Evolutionary conservation across 2,329 filamentous ascomycete species (phyloP), one percentile per base, ranked within the genome.

Genomic region (Neofusicoccum cordaticola): DNA sequence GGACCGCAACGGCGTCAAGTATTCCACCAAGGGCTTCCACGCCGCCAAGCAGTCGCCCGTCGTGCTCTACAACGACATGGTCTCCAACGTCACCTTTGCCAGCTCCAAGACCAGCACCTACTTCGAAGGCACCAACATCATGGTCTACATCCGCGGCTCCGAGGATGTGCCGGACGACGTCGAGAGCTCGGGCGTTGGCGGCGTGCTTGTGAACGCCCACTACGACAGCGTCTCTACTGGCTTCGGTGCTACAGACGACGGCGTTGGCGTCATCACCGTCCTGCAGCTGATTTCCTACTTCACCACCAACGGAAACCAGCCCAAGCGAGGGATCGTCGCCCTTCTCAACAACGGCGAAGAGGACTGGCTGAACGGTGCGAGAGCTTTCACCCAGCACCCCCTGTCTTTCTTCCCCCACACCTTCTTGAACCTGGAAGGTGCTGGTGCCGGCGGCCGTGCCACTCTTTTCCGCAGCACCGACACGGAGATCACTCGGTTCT

Each of bases 291-390:
- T 98, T 67, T 91, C 89, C 67, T 92, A 97, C 77, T 97, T 96
- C 74, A 93, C 92, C 1, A 84, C 84, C 2, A 79, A 85, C 0
- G 88, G 84, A 34, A 87, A 91, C 68, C 87, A 87, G 72, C 93
- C 93, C 1, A 89, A 87, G 71, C 87, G 89, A 69, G 94, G 93
- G 1, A 84, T 99, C 48, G 86, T 98, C 13, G 84, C 92, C 9
- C 83, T 98, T 34, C 85, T 98, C 73, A 99, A 99, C 82, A 97
- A 98, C 72, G 94, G 91, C 41, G 95, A 99, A 74, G 95, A 99
- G 75, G 94, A 98, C 72, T 95, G 88, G 41, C 81, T 98, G 11
- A 91, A 96, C 68, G 95, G 95, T 0, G 93, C 94, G 6, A 86
- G 87, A 66, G 93, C 90, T 5, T 97, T 96, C 72, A 88, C 90